Conservation (phyloP, 2,329 filamentous ascomycete genomes). For the Alternaria dauci region DNA sequence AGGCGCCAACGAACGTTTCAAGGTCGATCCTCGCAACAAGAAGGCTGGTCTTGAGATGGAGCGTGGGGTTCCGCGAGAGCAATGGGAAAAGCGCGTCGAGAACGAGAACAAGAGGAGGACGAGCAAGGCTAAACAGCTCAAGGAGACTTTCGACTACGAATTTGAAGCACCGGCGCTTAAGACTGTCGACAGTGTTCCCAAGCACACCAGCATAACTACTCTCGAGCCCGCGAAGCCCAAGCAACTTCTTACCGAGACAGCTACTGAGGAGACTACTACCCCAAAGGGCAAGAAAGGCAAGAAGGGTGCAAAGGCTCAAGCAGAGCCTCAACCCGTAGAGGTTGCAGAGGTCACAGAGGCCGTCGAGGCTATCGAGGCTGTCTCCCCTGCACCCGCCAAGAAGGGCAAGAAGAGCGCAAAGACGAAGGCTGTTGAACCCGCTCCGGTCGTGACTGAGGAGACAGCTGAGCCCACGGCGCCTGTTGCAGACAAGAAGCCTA, state of each 20-base stretch:
- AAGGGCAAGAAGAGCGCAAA: constrained; percentile 37
- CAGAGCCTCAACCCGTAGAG: constrained; percentile 7
- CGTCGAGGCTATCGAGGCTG: constrained; percentile 11
- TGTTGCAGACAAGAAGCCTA: constrained; percentile 13
- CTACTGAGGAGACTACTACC: constrained; percentile 26
- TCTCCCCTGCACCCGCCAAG: constrained; percentile 30
- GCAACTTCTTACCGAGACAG: constrained; percentile 35
- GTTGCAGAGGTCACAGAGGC: constrained; percentile 18
- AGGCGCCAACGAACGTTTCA: constrained; percentile 89
- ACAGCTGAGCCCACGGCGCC: constrained; percentile 5
- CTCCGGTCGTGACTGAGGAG: constrained; percentile 20
- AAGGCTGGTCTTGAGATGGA: constrained; percentile 80
- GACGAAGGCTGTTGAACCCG: constrained; percentile 21
- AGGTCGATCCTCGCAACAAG: constrained; percentile 85
- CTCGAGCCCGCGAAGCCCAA: constrained; percentile 38
- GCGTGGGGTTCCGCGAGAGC: constrained; percentile 74
- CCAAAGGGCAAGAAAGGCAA: constrained; percentile 46
- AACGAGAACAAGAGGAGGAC: constrained; percentile 76
- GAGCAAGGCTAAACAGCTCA: constrained; percentile 75
- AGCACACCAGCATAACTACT: constrained; percentile 29
- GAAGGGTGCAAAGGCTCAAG: constrained; percentile 31
- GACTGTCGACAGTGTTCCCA: constrained; percentile 58
- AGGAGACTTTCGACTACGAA: constrained; percentile 83
- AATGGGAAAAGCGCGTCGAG: constrained; percentile 79
- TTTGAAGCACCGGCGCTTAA: constrained; percentile 79